Percentiles rank a stretch among this genome's conserved stretches.
These are phyloP conservation scores for Cercophora sp. DNA, from an alignment of 495 filamentous ascomycete species.

Conservation along the genomic window DNA sequence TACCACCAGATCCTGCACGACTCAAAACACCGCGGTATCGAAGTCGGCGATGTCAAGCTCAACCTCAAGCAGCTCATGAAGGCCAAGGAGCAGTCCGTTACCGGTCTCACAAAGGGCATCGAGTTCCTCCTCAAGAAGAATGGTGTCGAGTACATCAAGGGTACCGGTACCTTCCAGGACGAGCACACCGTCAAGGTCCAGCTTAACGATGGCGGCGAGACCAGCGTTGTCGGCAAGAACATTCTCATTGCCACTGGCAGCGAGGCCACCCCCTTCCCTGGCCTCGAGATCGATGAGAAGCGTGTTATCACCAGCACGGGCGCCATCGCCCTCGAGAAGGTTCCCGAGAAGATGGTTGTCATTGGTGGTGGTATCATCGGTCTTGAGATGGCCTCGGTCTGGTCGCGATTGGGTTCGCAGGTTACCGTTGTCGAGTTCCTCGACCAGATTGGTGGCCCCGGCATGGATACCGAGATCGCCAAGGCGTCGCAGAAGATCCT, in stretches of 20 bases:
- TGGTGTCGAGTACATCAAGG: conserved; percentile 93
- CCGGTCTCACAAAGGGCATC: conserved; percentile 89
- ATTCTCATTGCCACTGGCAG: conserved; percentile 95
- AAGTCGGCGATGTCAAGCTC: conserved; percentile 90
- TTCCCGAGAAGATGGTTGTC: conserved; percentile 96
- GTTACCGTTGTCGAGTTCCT: conserved; percentile 98
- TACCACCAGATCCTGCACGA: conserved; percentile 98
- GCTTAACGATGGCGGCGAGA: conserved; percentile 84
- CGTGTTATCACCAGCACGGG: conserved; percentile 94
- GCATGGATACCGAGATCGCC: conserved; percentile 93
- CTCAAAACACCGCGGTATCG: conserved; percentile 92
- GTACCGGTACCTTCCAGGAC: conserved; percentile 78
- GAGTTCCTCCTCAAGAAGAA: conserved; percentile 99
- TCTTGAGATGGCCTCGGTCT: conserved; percentile 98
- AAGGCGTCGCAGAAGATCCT: conserved; percentile 92
- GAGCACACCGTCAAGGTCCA: conserved; percentile 90
- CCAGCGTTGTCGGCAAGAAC: conserved; percentile 81
- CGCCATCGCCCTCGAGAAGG: conserved; percentile 80
- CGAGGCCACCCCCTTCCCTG: conserved; percentile 94
- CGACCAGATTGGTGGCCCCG: conserved; percentile 92
- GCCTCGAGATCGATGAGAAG: conserved; percentile 94
- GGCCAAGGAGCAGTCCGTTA: conserved; percentile 90
- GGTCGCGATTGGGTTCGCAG: conserved; percentile 87
- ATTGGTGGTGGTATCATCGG: conserved; percentile 99
- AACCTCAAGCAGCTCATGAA: conserved; percentile 96